phyloP scores from a whole-genome alignment of 345 rosid species.

The Hypericum perforatum region DNA sequence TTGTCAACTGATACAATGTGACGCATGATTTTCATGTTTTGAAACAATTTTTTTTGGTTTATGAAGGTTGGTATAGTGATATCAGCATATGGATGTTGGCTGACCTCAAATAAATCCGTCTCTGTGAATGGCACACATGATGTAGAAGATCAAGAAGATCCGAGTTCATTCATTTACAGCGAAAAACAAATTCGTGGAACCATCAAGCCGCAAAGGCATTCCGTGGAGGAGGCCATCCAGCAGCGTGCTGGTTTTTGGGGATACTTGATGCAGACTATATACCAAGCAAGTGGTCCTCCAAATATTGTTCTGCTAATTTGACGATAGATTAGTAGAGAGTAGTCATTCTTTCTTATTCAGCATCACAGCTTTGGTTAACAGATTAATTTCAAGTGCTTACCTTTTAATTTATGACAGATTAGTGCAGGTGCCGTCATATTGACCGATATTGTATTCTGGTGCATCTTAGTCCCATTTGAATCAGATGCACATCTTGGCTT shows the following conservation, averaged over 20 bases:
- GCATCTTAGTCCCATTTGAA: conserved; percentile 1
- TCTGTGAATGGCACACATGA: conserved; percentile 18
- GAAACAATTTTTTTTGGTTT: not conserved
- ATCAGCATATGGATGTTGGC: conserved; percentile 72
- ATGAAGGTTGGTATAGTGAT: conserved; percentile 53
- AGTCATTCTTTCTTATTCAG: too few species aligned
- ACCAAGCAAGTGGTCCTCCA: conserved; percentile 40
- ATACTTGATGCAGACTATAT: conserved; percentile 57
- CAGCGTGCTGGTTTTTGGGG: conserved; percentile 59
- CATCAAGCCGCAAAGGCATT: conserved; percentile 33
- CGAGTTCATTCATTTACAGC: conserved; percentile 3
- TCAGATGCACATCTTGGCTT: conserved; percentile 1
- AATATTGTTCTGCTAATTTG: not conserved
- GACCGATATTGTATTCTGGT: not conserved
- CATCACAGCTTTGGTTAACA: not conserved
- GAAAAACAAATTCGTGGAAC: conserved; percentile 20
- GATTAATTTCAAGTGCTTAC: too few species aligned
- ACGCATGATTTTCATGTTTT: too few species aligned
- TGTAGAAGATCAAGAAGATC: conserved; percentile 16
- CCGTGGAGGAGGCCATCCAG: conserved; percentile 29
- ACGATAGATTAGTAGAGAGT: not conserved
- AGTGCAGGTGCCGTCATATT: conserved; percentile 3
- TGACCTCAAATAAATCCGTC: conserved; percentile 15
- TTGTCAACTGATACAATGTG: too few species aligned
- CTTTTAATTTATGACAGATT: conserved; percentile 29